phyloP scores from a whole-genome alignment of 306 rosid genomes.

The Hippophae tibetana region DNA sequence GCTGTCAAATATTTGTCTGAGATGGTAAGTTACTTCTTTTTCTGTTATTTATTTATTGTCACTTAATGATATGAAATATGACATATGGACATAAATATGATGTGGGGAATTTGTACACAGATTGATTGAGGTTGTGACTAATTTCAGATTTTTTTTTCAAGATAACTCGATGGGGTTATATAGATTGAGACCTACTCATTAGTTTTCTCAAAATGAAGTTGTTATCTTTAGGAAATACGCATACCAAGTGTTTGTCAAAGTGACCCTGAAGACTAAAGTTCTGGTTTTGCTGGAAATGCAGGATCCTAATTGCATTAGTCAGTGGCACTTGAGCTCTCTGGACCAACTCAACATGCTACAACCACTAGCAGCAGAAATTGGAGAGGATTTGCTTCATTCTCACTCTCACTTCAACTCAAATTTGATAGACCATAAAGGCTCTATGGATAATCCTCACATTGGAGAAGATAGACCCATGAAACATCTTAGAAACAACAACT shows the following conservation, averaged over 20 bases:
- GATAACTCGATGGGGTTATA: too few species aligned
- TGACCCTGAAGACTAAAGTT: not conserved
- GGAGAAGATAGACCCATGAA: slow-evolving; percentile 36
- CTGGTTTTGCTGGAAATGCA: slow-evolving; percentile 42
- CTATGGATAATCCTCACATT: slow-evolving; percentile 27
- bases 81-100: not conserved
- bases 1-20: slow-evolving; percentile 46
- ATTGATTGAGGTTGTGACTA: not conserved
- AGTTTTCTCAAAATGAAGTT: not conserved
- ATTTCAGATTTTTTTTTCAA: too few species aligned
- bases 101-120: not conserved
- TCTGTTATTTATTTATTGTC: not conserved
- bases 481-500: slow-evolving; percentile 37
- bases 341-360: slow-evolving; percentile 33
- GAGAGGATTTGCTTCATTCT: slow-evolving; percentile 45
- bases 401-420: slow-evolving; percentile 21
- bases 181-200: not conserved
- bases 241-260: not conserved
- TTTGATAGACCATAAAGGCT: slow-evolving; percentile 31
- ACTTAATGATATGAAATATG: not conserved
- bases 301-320: slow-evolving; percentile 47
- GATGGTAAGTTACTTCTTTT: slow-evolving; percentile 35
- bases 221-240: not conserved
- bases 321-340: slow-evolving; percentile 50
- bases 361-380: slow-evolving; percentile 45